Evolutionary conservation across 371 early-diverging fungal genomes (phyloP), one percentile per base, ranked within the genome.

Genomic region (Catenaria anguillulae): DNA sequence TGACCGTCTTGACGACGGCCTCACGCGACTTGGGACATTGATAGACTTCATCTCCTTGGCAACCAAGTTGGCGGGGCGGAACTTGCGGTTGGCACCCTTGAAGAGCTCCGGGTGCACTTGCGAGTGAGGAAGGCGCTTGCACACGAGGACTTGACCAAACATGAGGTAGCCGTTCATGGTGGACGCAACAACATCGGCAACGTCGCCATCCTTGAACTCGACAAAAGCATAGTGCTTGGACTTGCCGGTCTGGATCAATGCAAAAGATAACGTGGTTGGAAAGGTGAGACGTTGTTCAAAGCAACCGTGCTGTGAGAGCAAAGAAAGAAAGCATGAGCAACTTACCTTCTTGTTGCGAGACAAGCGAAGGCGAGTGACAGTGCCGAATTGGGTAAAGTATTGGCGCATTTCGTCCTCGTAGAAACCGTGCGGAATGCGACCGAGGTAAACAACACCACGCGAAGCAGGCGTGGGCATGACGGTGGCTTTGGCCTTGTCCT

Each of bases 91-190:
- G 56, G 83, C 75, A 36, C 83, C 84, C 46, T 70, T 67, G 69
- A 89, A 93, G 61, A 87, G 63, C 35, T 77, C 74, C 2, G 80
- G 79, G 66, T 91, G 89, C 33, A 89, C 72, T 65, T 83, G 74
- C 40, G 84, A 82, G 17, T 64, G 43, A 10, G 85, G 82, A 1
- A 92, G 68, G 31, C 88, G 67, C 62, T 77, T 66, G 80, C 93
- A 93, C 73, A 87, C 80, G 43, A 97, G 74, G 55, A 90, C 63
- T 55, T 83, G 87, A 60, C 82, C 85, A 65, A 80, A 84, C 66
- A 97, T 68, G 62, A 94, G 71, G 69, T 97, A 95, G 78, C 92
- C 92, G 75, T 97, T 64, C 97, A 97, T 95, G 10, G 97, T 94
- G 43, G 90, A 88, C 6, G 88, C 89, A 5, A 89, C 97, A 62